Base-by-base conservation (phyloP, 83 land plant species). In the Thuja plicata region DNA sequence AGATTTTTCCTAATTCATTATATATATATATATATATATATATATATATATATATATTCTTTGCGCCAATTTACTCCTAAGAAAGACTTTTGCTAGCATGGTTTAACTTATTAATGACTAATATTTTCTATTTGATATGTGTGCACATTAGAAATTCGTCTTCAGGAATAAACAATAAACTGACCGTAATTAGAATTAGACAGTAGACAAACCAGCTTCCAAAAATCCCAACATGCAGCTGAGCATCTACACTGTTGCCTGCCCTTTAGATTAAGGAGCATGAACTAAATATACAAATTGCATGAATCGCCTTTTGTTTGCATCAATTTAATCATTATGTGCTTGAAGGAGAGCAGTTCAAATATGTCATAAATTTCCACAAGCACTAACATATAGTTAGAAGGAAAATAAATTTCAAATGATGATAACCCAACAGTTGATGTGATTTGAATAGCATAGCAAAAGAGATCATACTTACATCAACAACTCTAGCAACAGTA, bases 401-500 rank as follows among this genome's bases (percentile, higher is more conserved):
- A 78, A 4, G 82, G 41, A 40, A 80, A 21, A 21, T 80, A 43
- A 43, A n/a, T 41, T 80, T 80, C 30, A 80, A 15, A 80, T 40
- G 84, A 41, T 10, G 8, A 80, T 4, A 80, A 8, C 48, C 84
- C 21, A 80, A 80, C 24, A 21, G 73, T 66, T 7, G 73, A 66
- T 32, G 38, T 76, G 17, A 12, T 76, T 34, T 76, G 79, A 34
- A 76, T 32, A 76, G 34, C 35, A 11, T 76, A 24, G 35, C 38
- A 12, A 35, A 34, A 76, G 79, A 12, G 17, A 35, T 12, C 13
- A 17, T 71, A 80, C 97, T 91, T 93, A 98, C 99, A 97, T 97
- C 88, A 79, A 98, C 81, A 54, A 98, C 96, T 89, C 99, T 92
- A 50, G 88, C 91, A 62, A 93, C 98, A 40, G 99, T 98, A 87